These are phyloP conservation scores for Monosporascus sp. DNA, from an alignment of 2,329 filamentous ascomycete genomes.

Conservation along the genomic window DNA sequence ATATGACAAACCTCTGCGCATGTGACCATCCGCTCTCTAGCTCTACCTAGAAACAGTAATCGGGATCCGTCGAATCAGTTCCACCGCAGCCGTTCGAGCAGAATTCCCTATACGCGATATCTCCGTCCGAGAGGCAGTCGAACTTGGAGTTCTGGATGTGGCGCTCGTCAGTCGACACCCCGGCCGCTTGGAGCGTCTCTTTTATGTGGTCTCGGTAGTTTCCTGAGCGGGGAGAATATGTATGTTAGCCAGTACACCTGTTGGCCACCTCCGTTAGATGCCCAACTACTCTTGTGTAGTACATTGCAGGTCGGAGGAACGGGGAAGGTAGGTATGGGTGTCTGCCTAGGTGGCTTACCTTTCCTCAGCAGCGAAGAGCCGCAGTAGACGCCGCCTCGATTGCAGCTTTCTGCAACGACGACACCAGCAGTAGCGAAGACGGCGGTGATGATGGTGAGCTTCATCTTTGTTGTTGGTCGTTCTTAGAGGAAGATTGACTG, in stretches of 20 bases:
- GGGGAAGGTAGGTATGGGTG: background rate
- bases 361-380: conserved; percentile 3
- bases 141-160: conserved; percentile 5
- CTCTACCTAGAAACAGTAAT: background rate
- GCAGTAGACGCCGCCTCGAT: conserved; percentile 6
- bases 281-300: background rate
- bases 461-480: too few species aligned
- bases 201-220: conserved; percentile 7
- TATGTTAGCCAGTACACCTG: too few species aligned
- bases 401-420: conserved; percentile 6
- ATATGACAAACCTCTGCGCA: too few species aligned
- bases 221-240: background rate
- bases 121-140: conserved; percentile 3
- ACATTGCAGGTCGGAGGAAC: background rate
- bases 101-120: conserved; percentile 2
- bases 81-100: conserved; percentile 5
- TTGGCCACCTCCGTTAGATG: too few species aligned
- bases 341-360: background rate
- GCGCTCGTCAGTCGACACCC: background rate
- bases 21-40: too few species aligned
- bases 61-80: conserved; percentile 2
- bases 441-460: background rate
- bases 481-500: too few species aligned
- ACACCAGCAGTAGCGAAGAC: background rate
- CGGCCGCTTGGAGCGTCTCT: conserved; percentile 1